phyloP scores from a whole-genome alignment of 768 basidiomycete genomes.

The Lactarius tabidus region DNA sequence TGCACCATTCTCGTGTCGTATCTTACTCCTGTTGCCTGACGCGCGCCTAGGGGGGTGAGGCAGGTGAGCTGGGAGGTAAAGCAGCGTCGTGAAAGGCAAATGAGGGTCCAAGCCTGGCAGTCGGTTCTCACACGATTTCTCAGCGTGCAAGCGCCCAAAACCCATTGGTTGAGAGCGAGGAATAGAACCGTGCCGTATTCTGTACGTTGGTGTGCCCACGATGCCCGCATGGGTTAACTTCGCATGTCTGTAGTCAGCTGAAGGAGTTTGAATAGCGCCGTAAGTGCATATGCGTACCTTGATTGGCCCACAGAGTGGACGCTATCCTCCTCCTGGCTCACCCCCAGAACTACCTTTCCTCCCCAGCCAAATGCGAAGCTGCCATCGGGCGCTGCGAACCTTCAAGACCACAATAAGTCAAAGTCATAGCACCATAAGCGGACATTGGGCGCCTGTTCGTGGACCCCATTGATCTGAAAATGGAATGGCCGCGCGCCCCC shows the following conservation, averaged over 20 bases:
- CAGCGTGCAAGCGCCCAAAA: background rate
- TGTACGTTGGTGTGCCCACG: background rate
- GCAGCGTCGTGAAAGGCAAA: background rate
- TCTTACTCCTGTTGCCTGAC: background rate
- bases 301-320: background rate
- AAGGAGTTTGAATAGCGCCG: background rate
- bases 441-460: background rate
- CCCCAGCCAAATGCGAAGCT: background rate
- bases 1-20: background rate
- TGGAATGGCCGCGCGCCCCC: conserved; percentile 13
- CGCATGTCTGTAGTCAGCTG: background rate
- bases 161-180: background rate
- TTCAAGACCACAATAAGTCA: background rate
- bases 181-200: background rate
- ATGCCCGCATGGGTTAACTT: background rate
- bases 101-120: background rate
- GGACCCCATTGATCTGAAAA: conserved; percentile 5
- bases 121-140: background rate
- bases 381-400: background rate
- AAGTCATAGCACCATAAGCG: background rate
- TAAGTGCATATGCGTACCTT: background rate
- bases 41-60: background rate
- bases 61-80: background rate
- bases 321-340: background rate
- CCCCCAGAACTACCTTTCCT: background rate